Base-by-base conservation (phyloP, 164 flowering plant genomes). In the Stephania yunnanensis region DNA sequence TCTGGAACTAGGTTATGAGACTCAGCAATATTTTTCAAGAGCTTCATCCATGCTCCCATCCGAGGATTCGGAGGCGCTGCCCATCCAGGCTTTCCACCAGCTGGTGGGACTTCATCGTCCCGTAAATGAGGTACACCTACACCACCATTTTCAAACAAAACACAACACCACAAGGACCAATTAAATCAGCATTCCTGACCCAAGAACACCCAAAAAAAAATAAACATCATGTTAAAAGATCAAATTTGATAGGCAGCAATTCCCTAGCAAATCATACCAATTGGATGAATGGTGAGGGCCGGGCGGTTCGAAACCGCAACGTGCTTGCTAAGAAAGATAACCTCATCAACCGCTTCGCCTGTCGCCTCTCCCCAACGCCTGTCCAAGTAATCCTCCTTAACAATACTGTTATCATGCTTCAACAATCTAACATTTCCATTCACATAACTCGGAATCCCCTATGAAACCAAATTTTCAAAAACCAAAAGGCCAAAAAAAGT, bases 251-350 rank as follows among this genome's bases (percentile, higher is more conserved):
- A 10, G n/a, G 29, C 19, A 30, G 10, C 13, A 36, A 36, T 30
- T 65, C 11, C 9, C 20, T 6, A 61, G 64, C 11, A 48, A 52
- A 52, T 11, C 20, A 17, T 85, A 92, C 98, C 99, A n/a, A 91
- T 95, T 0, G 98, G 98, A 73, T 95, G 95, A 74, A 95, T 81
- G 6, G 98, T 95, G 74, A 95, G 90, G 4, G 98, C 95, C 20
- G 96, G 98, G 12, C 92, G 93, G 53, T 84, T 89, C 1, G 99
- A 90, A 29, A 82, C 97, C 31, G 98, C 96, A 8, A 87, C 89
- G 82, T 95, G 99, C 73, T 79, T 85, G 80, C 98, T 92, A 17
- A 95, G 84, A 75, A 95, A 95, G 4, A 95, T 89, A 66, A 91
- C 81, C 73, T 95, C 93, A 31, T 87, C 78, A 5, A 95, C 98